Base-by-base conservation (phyloP, 2,329 filamentous ascomycete species). In the Ophiocordyceps sinensis region DNA sequence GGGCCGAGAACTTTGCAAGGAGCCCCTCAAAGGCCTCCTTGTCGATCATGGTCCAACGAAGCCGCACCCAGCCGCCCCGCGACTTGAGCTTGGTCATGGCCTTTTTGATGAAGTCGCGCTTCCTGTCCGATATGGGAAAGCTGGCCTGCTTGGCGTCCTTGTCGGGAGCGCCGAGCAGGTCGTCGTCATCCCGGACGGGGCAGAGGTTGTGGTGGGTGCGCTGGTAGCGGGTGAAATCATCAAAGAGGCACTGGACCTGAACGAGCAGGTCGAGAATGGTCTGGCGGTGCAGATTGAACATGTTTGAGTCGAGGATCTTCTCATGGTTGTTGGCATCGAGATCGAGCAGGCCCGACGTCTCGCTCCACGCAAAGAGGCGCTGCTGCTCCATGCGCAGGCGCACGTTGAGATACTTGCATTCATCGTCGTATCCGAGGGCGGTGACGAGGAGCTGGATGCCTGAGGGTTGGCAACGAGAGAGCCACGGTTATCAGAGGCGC, bases 371-470 rank as follows among this genome's bases (percentile, higher is more conserved):
- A 44, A 67, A 68, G 13, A 70, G 57, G 21, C 67, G 58, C 45
- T 70, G 65, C 52, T 71, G 65, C 49, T 70, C 67, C 62, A 70
- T 67, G 40, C 65, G 63, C 39, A 70, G 50, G 39, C 67, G 59
- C 47, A 70, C 49, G 44, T 68, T 68, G 43, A 70, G 61, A 48
- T 68, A 69, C 43, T 57, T 62, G 49, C 60, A 68, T 37, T 68
- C 65, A 44, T 70, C 60, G n/a, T 65, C 63, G 42, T 67, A 66
- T 37, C 63, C 61, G 36, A 61, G 52, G n/a, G 66, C 67, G 6
- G 66, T 69, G 36, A 70, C 53, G 28, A 70, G 58, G 39, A 70
- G 54, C 49, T 69, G 66, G 42, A 70, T 68, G 19, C 60, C 66
- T 64, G 46, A 10, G 17, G 21, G 14, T 9, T 26, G 13, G 23